These are phyloP conservation scores for Avena sativa DNA, from an alignment of 176 grass and related monocot genomes.

Conservation along the genomic window DNA sequence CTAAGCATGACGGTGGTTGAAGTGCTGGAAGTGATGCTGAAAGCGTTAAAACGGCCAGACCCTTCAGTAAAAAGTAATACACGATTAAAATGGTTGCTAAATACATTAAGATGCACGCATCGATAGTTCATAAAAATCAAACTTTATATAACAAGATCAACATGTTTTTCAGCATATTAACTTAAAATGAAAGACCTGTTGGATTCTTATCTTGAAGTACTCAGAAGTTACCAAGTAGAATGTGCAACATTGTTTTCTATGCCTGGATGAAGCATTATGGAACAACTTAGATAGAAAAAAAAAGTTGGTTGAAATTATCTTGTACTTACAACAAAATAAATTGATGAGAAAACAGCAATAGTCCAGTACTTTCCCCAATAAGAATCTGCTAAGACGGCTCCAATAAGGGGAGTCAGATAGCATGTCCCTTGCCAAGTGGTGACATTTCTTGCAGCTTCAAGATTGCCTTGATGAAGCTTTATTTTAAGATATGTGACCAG, in stretches of 20 bases:
- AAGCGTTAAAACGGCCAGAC: constrained; percentile 73
- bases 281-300: constrained; percentile 1
- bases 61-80: constrained; percentile 52
- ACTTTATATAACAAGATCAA: neutral
- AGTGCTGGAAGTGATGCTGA: constrained; percentile 73
- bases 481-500: constrained; percentile 81
- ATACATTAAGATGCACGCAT: neutral
- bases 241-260: constrained; percentile 7
- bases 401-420: constrained; percentile 90
- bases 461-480: constrained; percentile 76
- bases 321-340: constrained; percentile 88
- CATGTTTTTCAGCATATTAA: constrained; percentile 1
- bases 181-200: neutral
- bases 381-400: constrained; percentile 85
- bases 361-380: constrained; percentile 86
- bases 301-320: neutral
- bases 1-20: constrained; percentile 56
- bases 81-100: neutral
- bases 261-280: constrained; percentile 10
- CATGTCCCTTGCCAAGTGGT: constrained; percentile 96
- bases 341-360: constrained; percentile 76
- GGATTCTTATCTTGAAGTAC: constrained; percentile 20
- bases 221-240: neutral
- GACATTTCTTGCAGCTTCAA: constrained; percentile 79
- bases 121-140: neutral